phyloP scores from a whole-genome alignment of 768 basidiomycete genomes.

The Pleurotus sapidus region DNA sequence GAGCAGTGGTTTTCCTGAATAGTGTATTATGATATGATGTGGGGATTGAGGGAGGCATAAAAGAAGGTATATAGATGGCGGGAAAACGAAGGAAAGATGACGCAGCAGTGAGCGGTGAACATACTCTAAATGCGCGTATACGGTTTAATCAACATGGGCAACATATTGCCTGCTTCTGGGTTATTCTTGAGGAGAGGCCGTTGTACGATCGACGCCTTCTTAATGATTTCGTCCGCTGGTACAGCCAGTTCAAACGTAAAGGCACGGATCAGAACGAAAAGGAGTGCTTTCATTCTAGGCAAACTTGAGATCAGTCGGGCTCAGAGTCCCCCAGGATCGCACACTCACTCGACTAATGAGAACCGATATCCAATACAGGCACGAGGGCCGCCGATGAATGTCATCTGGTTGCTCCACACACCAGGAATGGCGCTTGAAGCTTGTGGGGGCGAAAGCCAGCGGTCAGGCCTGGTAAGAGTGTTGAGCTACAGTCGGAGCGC shows the following conservation, averaged over 20 bases:
- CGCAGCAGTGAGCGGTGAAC: too few species aligned
- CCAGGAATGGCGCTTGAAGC: conserved; percentile 34
- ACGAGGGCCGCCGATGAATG: conserved; percentile 43
- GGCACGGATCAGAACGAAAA: conserved; percentile 28
- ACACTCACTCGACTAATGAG: conserved; percentile 42
- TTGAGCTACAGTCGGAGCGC: too few species aligned
- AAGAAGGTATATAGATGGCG: too few species aligned
- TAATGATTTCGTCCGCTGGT: neutral
- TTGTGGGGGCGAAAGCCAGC: conserved; percentile 36
- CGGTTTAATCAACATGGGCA: conserved; percentile 5
- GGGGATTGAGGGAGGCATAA: too few species aligned
- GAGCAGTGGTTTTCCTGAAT: too few species aligned
- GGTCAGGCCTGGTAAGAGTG: conserved; percentile 35
- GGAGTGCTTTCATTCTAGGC: conserved; percentile 30
- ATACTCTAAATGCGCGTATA: neutral
- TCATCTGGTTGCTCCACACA: conserved; percentile 36
- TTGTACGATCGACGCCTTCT: conserved; percentile 5
- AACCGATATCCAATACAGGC: conserved; percentile 48
- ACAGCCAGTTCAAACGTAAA: conserved; percentile 29
- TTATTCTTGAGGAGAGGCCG: conserved; percentile 1
- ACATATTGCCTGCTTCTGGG: neutral
- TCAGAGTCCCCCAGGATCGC: neutral
- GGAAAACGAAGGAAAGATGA: neutral
- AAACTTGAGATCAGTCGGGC: neutral
- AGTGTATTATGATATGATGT: too few species aligned